phyloP scores from a whole-genome alignment of 257 asterid species.

The Plantago major region DNA sequence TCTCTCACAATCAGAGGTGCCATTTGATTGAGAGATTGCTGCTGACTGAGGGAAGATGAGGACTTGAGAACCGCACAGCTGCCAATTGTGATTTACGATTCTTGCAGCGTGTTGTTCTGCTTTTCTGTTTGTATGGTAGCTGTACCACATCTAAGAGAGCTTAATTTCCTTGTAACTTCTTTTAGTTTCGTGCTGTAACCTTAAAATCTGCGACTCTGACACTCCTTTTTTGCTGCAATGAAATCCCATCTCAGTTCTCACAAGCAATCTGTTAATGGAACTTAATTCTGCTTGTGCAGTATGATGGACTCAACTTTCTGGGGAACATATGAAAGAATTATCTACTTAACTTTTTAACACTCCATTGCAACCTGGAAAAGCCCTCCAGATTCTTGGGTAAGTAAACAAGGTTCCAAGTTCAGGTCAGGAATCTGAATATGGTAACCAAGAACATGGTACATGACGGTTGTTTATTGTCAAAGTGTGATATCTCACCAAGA shows the following conservation, averaged over 20 bases:
- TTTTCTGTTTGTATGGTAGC: background rate
- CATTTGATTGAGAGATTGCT: background rate
- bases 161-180: background rate
- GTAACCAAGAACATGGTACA: too few relatives aligned
- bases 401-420: too few relatives aligned
- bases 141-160: background rate
- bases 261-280: too few relatives aligned
- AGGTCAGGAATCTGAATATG: too few relatives aligned
- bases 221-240: conserved; percentile 12
- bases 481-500: too few relatives aligned
- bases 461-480: too few relatives aligned
- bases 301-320: background rate
- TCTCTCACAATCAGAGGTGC: background rate
- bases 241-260: too few relatives aligned
- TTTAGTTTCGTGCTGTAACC: conserved; percentile 6
- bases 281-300: too few relatives aligned
- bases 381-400: too few relatives aligned
- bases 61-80: background rate
- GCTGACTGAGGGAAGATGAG: background rate
- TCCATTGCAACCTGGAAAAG: too few relatives aligned
- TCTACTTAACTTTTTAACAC: too few relatives aligned
- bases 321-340: too few relatives aligned
- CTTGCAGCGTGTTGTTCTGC: conserved; percentile 7
- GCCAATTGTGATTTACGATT: conserved; percentile 12
- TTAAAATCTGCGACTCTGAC: background rate